Conservation (phyloP, 108 stramenopile genomes). For the Pseudonitzschia pungens region DNA sequence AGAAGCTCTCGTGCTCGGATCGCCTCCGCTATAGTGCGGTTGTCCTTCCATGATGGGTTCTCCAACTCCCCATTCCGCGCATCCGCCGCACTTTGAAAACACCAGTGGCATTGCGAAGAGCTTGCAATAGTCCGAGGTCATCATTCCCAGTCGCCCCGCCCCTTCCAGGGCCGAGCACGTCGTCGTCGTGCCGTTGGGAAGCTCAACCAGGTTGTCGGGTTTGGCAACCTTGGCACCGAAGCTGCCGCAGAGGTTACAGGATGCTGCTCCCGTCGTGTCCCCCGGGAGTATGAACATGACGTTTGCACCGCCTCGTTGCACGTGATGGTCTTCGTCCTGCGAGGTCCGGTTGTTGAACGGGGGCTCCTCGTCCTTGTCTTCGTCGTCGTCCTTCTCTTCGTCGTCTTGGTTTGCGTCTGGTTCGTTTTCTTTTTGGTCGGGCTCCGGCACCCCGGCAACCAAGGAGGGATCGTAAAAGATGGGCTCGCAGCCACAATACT, state of each 20-base stretch:
- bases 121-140: background rate
- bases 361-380: background rate
- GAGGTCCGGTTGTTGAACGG: background rate
- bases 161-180: background rate
- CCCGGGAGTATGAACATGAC: constrained; percentile 1
- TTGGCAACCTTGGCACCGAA: background rate
- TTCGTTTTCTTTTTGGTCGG: background rate
- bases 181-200: background rate
- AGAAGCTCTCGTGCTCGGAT: too few species aligned
- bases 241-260: background rate
- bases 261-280: background rate
- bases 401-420: background rate
- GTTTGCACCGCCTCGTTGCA: background rate
- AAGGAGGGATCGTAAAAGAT: background rate
- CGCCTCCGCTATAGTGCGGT: background rate
- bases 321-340: background rate
- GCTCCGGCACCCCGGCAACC: background rate
- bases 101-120: background rate
- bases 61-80: background rate
- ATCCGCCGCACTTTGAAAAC: background rate
- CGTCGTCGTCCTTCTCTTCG: background rate
- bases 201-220: background rate
- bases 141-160: constrained; percentile 3
- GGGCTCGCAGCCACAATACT: constrained; percentile 9
- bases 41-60: background rate